Base-by-base conservation (phyloP, 768 basidiomycete species). In the Lactifluus rugatus region DNA sequence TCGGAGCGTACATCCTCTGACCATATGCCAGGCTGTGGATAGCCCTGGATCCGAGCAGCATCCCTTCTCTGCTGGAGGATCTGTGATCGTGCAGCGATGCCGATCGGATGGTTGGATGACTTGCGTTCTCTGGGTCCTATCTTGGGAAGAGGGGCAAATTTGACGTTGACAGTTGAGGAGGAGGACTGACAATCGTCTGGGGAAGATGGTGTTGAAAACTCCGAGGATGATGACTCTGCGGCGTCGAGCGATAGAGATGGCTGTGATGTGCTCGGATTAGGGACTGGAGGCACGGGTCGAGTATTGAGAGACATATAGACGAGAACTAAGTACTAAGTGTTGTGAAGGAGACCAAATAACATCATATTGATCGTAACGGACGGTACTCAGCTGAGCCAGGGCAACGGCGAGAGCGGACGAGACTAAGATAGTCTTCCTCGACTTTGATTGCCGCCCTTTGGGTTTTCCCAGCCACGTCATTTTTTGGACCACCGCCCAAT, bases 11-110 rank as follows among this genome's bases (percentile, higher is more conserved):
- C 53, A n/a, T 62, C 56, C 6, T 58, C 61, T 26, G 51, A 52
- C 56, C 56, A 57, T 39, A 39, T n/a, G 16, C 51, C 45, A 17
- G 55, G 44, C 9, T 36, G 56, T 48, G 19, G 56, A 16, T 41
- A 31, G 44, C 34, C 32, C 14, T 44, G 49, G 13, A 32, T 21
- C 16, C 25, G 47, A 28, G 16, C 23, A 32, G 23, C n/a, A 3
- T 50, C 42, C 32, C 66, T 66, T 14, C 67, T 67, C 31, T 67
- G 65, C 26, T 66, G 68, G 26, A 72, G 64, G 64, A 72, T 67
- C 23, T 64, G 67, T n/a, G 70, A 70, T 56, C 73, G 70, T 37
- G 71, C 71, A 23, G 71, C 73, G 52, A 74, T 64, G 41, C 73
- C 73, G 49, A 74, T 67, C 36, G 66, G 70, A 48, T 66, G 63